A percentile compares a stretch with the other conserved stretches of the same genome.
These are phyloP conservation scores for Penicillium polonicum DNA, from an alignment of 2,329 filamentous ascomycete species.

Conservation along the genomic window DNA sequence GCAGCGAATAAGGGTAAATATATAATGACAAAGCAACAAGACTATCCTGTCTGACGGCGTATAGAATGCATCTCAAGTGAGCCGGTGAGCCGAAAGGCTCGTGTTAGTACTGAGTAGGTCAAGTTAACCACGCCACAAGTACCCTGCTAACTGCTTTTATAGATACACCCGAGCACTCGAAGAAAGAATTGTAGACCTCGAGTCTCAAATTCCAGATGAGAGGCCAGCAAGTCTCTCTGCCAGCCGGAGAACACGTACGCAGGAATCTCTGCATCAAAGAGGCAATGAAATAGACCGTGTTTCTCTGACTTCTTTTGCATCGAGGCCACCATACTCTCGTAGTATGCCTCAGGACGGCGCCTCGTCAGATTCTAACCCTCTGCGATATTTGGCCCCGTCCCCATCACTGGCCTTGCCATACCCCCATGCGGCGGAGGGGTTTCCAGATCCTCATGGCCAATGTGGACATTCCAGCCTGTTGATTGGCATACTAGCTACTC, in stretches of 20 bases:
- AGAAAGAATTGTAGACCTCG: conserved; percentile 9
- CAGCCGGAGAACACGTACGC: neutral
- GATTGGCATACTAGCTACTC: conserved; percentile 12
- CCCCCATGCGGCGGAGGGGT: neutral
- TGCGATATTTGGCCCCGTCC: neutral
- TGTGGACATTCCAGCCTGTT: conserved; percentile 12
- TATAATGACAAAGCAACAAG: neutral
- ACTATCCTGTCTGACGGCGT: neutral
- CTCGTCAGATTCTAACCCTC: neutral
- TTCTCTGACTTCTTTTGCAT: neutral
- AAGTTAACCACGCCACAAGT: no score
- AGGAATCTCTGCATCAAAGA: neutral
- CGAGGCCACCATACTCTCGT: neutral
- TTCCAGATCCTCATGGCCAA: neutral
- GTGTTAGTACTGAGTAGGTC: conserved; percentile 8
- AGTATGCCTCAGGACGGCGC: neutral
- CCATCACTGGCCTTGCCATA: neutral
- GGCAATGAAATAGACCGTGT: neutral
- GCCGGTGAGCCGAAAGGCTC: conserved; percentile 6
- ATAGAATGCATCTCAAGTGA: conserved; percentile 13
- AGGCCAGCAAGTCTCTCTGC: neutral
- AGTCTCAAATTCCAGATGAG: conserved; percentile 6
- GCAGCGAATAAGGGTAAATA: conserved; percentile 6
- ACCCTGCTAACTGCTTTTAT: neutral
- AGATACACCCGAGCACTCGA: conserved; percentile 16